These are phyloP conservation scores for Iberis pinnata DNA, from an alignment of 345 rosid species.

Conservation along the genomic window DNA sequence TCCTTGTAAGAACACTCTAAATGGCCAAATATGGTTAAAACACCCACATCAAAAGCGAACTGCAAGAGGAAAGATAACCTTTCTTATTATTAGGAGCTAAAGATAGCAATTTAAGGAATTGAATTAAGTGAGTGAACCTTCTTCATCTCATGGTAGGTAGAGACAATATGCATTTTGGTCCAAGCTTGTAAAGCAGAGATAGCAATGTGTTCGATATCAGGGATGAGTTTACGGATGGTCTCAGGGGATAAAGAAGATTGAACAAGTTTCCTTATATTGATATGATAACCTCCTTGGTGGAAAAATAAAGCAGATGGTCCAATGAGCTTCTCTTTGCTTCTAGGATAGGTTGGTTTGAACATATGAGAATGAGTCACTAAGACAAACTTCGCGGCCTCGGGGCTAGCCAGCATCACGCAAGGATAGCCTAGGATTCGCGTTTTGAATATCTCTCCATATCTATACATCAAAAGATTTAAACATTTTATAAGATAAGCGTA, in stretches of 20 bases:
- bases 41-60: slow-evolving; percentile 72
- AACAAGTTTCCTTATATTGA: slow-evolving; percentile 58
- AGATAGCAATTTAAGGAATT: slow-evolving; percentile 1
- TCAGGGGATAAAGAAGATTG: slow-evolving; percentile 52
- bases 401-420: slow-evolving; percentile 79
- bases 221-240: slow-evolving; percentile 46
- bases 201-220: slow-evolving; percentile 49
- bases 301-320: slow-evolving; percentile 79
- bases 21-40: slow-evolving; percentile 62
- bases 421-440: slow-evolving; percentile 69
- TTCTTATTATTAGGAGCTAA: not conserved
- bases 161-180: slow-evolving; percentile 35
- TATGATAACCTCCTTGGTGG: slow-evolving; percentile 72
- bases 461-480: slow-evolving; percentile 26
- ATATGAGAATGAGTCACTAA: slow-evolving; percentile 63
- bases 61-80: slow-evolving; percentile 25
- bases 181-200: slow-evolving; percentile 50
- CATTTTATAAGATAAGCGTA: not conserved
- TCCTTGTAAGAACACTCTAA: slow-evolving; percentile 45
- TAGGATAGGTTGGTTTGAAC: slow-evolving; percentile 90
- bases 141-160: slow-evolving; percentile 71
- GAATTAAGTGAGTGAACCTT: slow-evolving; percentile 41
- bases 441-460: slow-evolving; percentile 85
- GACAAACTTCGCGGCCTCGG: slow-evolving; percentile 73
- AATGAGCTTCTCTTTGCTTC: slow-evolving; percentile 70